These are phyloP conservation scores for Russula olivacea DNA, from an alignment of 768 basidiomycete genomes.

Conservation along the genomic window DNA sequence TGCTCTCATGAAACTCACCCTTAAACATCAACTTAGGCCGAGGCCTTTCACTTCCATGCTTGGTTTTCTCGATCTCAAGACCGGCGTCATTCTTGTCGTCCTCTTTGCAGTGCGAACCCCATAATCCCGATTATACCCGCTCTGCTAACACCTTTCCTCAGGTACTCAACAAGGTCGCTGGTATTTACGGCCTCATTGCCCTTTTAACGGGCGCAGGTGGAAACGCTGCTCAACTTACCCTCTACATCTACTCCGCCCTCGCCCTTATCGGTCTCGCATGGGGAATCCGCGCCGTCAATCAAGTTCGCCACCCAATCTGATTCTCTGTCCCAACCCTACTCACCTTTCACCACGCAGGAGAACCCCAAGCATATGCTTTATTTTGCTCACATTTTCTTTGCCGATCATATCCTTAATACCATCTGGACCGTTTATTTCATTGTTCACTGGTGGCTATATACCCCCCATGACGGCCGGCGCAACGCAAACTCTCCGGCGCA, in stretches of 20 bases:
- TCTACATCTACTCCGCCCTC: constrained; percentile 88
- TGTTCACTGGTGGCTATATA: constrained; percentile 84
- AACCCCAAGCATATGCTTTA: constrained; percentile 77
- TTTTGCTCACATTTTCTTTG: constrained; percentile 87
- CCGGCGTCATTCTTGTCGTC: constrained; percentile 81
- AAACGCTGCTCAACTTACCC: constrained; percentile 85
- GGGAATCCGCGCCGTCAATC: constrained; percentile 81
- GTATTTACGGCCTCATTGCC: constrained; percentile 92
- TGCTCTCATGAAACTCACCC: constrained; percentile 65
- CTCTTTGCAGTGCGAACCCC: constrained; percentile 72
- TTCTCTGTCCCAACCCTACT: constrained; percentile 10
- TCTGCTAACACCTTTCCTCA: constrained; percentile 31
- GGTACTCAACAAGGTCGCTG: constrained; percentile 96
- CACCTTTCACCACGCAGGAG: constrained; percentile 52
- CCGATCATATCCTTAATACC: constrained; percentile 87
- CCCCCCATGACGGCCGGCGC: constrained; percentile 83
- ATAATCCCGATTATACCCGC: background rate
- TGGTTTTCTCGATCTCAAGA: constrained; percentile 88
- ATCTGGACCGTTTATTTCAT: constrained; percentile 92
- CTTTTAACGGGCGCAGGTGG: constrained; percentile 86
- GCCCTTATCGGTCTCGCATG: constrained; percentile 77
- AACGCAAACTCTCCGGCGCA: constrained; percentile 84
- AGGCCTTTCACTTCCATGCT: constrained; percentile 80
- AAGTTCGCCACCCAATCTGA: constrained; percentile 47
- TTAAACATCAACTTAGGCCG: constrained; percentile 78